A percentile compares a stretch with the other conserved stretches of the same genome.
These are phyloP conservation scores for Stemphylium vesicarium DNA, from an alignment of 2,329 filamentous ascomycete species.

Conservation along the genomic window DNA sequence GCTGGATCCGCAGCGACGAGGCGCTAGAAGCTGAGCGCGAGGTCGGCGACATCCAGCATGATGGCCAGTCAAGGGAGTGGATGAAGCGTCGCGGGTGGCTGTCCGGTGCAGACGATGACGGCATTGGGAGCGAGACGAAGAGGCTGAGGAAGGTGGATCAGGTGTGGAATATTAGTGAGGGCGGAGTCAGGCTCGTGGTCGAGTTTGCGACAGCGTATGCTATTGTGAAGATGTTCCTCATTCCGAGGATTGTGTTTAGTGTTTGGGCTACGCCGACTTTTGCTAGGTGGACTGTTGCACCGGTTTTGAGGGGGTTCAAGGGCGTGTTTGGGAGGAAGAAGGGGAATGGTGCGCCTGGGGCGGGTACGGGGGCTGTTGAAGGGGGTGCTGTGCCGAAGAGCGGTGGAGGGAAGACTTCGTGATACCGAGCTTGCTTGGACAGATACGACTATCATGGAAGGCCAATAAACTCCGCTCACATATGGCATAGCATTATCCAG, in stretches of 20 bases:
- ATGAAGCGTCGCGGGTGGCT: conserved; percentile 48
- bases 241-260: conserved; percentile 76
- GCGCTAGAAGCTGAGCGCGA: conserved; percentile 53
- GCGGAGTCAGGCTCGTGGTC: conserved; percentile 62
- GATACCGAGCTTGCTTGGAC: not conserved
- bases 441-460: too few species aligned
- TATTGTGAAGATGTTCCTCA: conserved; percentile 84
- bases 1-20: conserved; percentile 72
- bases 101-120: conserved; percentile 44
- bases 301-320: conserved; percentile 40
- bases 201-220: conserved; percentile 89
- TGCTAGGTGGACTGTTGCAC: conserved; percentile 57
- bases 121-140: conserved; percentile 50
- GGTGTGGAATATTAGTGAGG: conserved; percentile 50
- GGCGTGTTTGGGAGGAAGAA: conserved; percentile 47
- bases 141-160: conserved; percentile 41
- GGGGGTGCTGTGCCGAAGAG: conserved; percentile 39
- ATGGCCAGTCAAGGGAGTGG: conserved; percentile 68
- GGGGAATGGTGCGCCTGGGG: conserved; percentile 28
- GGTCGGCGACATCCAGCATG: conserved; percentile 14
- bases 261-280: conserved; percentile 94
- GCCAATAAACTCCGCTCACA: not conserved
- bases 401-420: conserved; percentile 13
- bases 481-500: not conserved
- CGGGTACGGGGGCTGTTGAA: conserved; percentile 43